A percentile compares a stretch with the other conserved stretches of the same genome.
Evolutionary conservation across 257 asterid species (phyloP).

Genomic region (Verbena officinalis): DNA sequence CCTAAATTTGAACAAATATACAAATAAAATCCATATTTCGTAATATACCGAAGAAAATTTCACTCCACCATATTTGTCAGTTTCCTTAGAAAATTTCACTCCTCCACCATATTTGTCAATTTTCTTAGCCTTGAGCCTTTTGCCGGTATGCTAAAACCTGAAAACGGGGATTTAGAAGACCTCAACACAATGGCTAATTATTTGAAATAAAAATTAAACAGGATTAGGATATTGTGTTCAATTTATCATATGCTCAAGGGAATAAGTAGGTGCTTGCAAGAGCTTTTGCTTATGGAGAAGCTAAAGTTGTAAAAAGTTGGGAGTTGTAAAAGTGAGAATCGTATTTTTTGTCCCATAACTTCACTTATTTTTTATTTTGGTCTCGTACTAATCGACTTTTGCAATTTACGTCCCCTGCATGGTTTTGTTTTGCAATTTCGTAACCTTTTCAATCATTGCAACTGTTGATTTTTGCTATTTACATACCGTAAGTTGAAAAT

Average conservation of each 20-base stretch:
- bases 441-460: too few relatives aligned
- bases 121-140: conserved; percentile 38
- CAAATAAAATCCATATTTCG: conserved; percentile 17
- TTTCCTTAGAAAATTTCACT: conserved; percentile 25
- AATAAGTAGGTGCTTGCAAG: too few relatives aligned
- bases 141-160: conserved; percentile 77
- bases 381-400: too few relatives aligned
- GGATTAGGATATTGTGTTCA: background rate
- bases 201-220: background rate
- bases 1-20: conserved; percentile 28
- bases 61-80: conserved; percentile 22
- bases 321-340: too few relatives aligned
- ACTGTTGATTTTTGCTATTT: too few relatives aligned
- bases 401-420: too few relatives aligned
- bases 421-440: too few relatives aligned
- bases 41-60: conserved; percentile 23
- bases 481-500: too few relatives aligned
- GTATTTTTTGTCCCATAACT: too few relatives aligned
- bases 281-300: too few relatives aligned
- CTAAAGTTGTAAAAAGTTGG: too few relatives aligned
- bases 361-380: too few relatives aligned
- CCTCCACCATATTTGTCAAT: conserved; percentile 22
- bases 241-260: background rate
- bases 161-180: conserved; percentile 19
- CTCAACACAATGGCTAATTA: background rate